Conservation (phyloP, 2,329 filamentous ascomycete species). For the Colletotrichum salicis region DNA sequence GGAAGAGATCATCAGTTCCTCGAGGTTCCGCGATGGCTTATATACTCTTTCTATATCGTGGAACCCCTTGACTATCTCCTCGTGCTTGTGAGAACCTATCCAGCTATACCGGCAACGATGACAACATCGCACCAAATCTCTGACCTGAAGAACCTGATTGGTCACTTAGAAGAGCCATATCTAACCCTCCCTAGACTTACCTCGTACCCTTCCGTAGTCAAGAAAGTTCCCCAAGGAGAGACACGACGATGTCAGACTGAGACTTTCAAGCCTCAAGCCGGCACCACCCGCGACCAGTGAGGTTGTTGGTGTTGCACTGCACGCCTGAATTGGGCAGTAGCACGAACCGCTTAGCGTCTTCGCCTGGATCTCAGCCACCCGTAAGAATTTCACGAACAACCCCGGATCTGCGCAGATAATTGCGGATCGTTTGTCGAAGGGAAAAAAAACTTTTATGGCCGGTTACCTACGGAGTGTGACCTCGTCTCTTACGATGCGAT, state of each 20-base stretch:
- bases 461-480: too few relatives aligned
- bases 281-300: background rate
- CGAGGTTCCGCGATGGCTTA: background rate
- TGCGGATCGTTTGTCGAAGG: background rate
- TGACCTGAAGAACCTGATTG: background rate
- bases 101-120: background rate
- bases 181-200: background rate
- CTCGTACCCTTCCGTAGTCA: background rate
- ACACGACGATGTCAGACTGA: background rate
- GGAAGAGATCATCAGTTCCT: too few relatives aligned
- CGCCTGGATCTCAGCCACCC: background rate
- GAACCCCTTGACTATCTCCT: background rate
- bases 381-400: background rate
- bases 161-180: background rate
- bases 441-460: background rate
- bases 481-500: too few relatives aligned
- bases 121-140: slow-evolving; percentile 19
- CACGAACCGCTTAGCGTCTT: background rate
- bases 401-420: background rate
- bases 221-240: background rate
- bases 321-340: background rate
- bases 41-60: background rate
- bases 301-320: background rate
- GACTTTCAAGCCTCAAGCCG: background rate
- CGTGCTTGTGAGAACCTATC: background rate